Percentiles rank a stretch among this genome's conserved stretches.
phyloP scores from a whole-genome alignment of 202 grass and related monocot species.

The Eragrostis tef region DNA sequence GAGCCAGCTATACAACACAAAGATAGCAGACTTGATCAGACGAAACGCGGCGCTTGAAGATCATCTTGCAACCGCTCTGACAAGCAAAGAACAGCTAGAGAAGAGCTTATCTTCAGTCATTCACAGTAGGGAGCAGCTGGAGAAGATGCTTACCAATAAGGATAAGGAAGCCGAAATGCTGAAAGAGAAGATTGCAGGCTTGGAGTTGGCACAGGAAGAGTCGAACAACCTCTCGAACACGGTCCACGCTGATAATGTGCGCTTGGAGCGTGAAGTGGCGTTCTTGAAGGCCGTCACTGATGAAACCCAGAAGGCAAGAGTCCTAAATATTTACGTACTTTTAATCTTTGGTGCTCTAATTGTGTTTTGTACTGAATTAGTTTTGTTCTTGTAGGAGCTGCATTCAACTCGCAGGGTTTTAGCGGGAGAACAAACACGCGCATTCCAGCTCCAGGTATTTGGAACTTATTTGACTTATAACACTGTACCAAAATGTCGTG shows the following conservation, averaged over 20 bases:
- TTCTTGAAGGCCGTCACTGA: slow-evolving; percentile 91
- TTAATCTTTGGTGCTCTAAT: slow-evolving; percentile 1
- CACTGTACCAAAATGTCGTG: neutral
- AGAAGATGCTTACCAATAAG: slow-evolving; percentile 68
- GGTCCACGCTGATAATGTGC: slow-evolving; percentile 83
- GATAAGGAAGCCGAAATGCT: slow-evolving; percentile 70
- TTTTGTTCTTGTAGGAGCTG: slow-evolving; percentile 65
- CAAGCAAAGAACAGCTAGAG: slow-evolving; percentile 71
- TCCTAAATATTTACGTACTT: neutral
- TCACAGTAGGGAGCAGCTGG: slow-evolving; percentile 63
- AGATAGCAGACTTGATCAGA: slow-evolving; percentile 65
- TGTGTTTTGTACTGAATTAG: slow-evolving; percentile 31
- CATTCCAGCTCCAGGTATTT: slow-evolving; percentile 88
- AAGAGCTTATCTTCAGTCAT: slow-evolving; percentile 66
- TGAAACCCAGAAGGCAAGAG: slow-evolving; percentile 81
- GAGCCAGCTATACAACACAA: slow-evolving; percentile 69
- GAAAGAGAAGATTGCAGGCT: slow-evolving; percentile 73
- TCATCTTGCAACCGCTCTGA: slow-evolving; percentile 54
- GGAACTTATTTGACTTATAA: neutral
- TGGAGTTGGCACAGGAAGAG: slow-evolving; percentile 91
- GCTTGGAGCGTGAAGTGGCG: slow-evolving; percentile 83
- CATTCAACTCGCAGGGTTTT: slow-evolving; percentile 80
- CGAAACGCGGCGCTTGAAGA: slow-evolving; percentile 63
- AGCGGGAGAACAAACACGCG: slow-evolving; percentile 65
- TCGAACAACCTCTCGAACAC: slow-evolving; percentile 83